Evolutionary conservation across 495 filamentous ascomycete genomes (phyloP).

Genomic region (Penicillium turbatum): DNA sequence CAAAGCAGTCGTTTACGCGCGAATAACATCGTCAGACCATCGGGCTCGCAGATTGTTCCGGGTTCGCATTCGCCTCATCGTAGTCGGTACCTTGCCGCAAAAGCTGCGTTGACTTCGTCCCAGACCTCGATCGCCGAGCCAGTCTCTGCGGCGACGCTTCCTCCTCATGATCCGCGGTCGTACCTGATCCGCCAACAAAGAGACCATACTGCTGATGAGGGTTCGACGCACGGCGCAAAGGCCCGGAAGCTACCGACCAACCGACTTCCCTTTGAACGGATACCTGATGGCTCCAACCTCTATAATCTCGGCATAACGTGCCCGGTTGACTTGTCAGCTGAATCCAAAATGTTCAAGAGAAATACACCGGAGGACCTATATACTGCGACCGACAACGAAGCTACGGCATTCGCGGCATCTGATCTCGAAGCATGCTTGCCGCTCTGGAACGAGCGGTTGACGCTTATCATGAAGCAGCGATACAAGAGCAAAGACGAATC

Average conservation of each 20-base stretch:
- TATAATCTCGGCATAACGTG: conserved; percentile 22
- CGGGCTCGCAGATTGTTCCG: conserved; percentile 5
- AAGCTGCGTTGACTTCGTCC: conserved; percentile 28
- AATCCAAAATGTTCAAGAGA: conserved; percentile 6
- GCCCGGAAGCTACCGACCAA: conserved; percentile 22
- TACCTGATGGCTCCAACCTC: conserved; percentile 28
- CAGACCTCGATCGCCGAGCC: not conserved
- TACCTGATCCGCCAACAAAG: conserved; percentile 33
- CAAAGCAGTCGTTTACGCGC: conserved; percentile 22
- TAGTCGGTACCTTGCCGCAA: conserved; percentile 38
- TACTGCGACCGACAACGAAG: conserved; percentile 3
- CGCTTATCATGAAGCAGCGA: conserved; percentile 5
- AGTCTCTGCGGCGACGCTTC: conserved; percentile 1
- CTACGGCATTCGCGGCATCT: not conserved
- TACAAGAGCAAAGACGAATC: conserved; percentile 1
- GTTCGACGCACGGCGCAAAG: conserved; percentile 17
- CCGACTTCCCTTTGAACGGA: conserved; percentile 36
- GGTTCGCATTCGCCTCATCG: conserved; percentile 29
- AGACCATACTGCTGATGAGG: not conserved
- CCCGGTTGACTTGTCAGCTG: conserved; percentile 2
- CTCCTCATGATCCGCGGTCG: conserved; percentile 33
- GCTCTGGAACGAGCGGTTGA: conserved; percentile 16
- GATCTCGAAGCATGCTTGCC: conserved; percentile 3
- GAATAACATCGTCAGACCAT: not conserved
- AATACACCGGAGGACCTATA: conserved; percentile 17